phyloP scores from a whole-genome alignment of 768 basidiomycete species.

The Podaxis sp. region DNA sequence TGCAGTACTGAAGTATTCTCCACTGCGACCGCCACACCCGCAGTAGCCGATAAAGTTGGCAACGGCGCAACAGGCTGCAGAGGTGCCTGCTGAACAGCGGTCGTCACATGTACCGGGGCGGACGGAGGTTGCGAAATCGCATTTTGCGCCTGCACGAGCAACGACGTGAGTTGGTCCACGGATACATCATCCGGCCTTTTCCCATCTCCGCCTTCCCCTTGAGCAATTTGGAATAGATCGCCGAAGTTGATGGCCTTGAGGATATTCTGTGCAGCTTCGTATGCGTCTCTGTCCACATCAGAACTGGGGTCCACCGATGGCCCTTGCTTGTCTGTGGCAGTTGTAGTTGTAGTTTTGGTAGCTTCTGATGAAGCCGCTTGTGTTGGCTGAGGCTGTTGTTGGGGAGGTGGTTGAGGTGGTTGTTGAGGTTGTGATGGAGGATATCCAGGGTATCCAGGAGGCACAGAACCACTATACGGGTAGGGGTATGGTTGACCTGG shows the following conservation, averaged over 20 bases:
- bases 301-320: slow-evolving; percentile 28
- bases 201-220: slow-evolving; percentile 25
- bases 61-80: slow-evolving; percentile 2
- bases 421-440: slow-evolving; percentile 26
- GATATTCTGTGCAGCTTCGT: slow-evolving; percentile 77
- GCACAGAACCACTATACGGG: slow-evolving; percentile 26
- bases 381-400: slow-evolving; percentile 13
- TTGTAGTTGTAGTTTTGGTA: slow-evolving; percentile 10
- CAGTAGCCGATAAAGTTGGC: slow-evolving; percentile 5
- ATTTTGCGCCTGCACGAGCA: slow-evolving; percentile 29
- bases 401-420: slow-evolving; percentile 20
- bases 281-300: slow-evolving; percentile 44
- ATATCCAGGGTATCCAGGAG: slow-evolving; percentile 22
- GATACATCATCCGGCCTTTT: slow-evolving; percentile 10
- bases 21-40: slow-evolving; percentile 7
- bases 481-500: slow-evolving; percentile 39
- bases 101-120: slow-evolving; percentile 1
- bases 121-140: slow-evolving; percentile 20
- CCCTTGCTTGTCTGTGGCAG: slow-evolving; percentile 23
- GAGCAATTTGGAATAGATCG: slow-evolving; percentile 41
- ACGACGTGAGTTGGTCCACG: slow-evolving; percentile 13
- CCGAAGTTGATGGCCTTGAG: slow-evolving; percentile 77
- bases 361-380: slow-evolving; percentile 14
- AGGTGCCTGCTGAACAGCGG: slow-evolving; percentile 23
- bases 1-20: neutral